Base-by-base conservation (phyloP, 139 green algal genomes). In the Tetradesmus lagerheimii region DNA sequence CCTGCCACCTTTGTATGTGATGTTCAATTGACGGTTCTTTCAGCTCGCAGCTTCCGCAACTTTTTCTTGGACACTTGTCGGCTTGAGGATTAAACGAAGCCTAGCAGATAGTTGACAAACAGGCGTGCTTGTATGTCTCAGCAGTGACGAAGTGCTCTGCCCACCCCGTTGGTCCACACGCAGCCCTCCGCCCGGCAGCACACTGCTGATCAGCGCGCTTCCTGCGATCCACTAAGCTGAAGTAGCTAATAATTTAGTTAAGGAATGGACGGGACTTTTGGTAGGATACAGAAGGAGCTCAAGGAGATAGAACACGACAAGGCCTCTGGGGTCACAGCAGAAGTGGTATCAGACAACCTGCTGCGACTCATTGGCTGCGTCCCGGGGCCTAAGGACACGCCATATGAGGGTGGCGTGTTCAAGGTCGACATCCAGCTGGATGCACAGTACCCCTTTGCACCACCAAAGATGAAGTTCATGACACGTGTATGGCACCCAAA, bases 391-490 rank as follows among this genome's bases (percentile, higher is more conserved):
- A 94, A 94, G 43, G 97, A 99, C 90, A 99, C 98, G 11, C 95
- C 97, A 0, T 98, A 98, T 83, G 95, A 98, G 14, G 96, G 96
- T 20, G 97, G 96, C 25, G 53, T 94, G 8, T 98, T 97, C 67
- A 91, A 94, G 14, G 94, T 99, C 0, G 96, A 99, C 88, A 99
- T 99, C 41, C 83, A 95, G 39, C 90, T 99, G 43, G 94, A 96
- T 4, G 92, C 96, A 37, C 93, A 97, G 80, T 99, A 99, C 88
- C 98, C 98, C 16, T 99, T 99, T 93, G 96, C 98, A 71, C 97
- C 98, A 1, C 98, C 98, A n/a, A 99, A 99, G 89, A 99, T 99
- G 98, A 92, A 92, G 5, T 99, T 99, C 86, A 91, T 97, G 8
- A 99, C 96, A 8, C 80, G 93, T 77, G 92, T 95, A 18, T 95